Conservation (phyloP, 495 filamentous ascomycete species). For the Penicillium longicatenatum region DNA sequence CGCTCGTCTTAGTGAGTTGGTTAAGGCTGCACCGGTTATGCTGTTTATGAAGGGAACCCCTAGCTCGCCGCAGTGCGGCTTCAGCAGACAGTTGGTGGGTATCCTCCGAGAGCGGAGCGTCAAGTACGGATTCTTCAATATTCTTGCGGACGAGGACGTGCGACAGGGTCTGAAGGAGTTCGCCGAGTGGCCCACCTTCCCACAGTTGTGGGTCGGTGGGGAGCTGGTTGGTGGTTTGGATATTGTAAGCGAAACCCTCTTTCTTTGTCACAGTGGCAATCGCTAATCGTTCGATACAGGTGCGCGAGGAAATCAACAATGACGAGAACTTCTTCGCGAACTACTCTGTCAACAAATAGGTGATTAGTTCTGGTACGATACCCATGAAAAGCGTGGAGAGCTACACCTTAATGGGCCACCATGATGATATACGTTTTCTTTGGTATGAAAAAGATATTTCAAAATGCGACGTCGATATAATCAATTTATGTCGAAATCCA, state of each 20-base stretch:
- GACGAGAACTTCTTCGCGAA: constrained; percentile 77
- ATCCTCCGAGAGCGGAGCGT: constrained; percentile 85
- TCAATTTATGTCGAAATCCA: background rate
- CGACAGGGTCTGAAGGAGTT: constrained; percentile 93
- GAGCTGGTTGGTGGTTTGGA: constrained; percentile 91
- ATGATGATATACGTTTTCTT: constrained; percentile 28
- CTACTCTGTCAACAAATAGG: constrained; percentile 52
- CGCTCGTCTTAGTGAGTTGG: constrained; percentile 72
- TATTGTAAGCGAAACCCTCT: constrained; percentile 65
- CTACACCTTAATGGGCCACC: constrained; percentile 11
- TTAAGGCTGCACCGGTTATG: constrained; percentile 96
- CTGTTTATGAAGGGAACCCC: constrained; percentile 88
- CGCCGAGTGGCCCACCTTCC: constrained; percentile 96
- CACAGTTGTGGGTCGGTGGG: constrained; percentile 82
- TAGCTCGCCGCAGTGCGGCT: constrained; percentile 88
- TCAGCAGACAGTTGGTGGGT: constrained; percentile 84
- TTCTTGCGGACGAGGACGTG: constrained; percentile 95
- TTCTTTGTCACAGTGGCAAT: background rate
- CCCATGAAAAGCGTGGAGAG: constrained; percentile 23
- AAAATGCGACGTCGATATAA: background rate
- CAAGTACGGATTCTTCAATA: constrained; percentile 99
- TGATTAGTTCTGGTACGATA: constrained; percentile 22
- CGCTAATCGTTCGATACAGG: constrained; percentile 50
- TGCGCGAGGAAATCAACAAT: constrained; percentile 73
- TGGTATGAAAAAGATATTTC: constrained; percentile 18